Percentiles rank a stretch among this genome's conserved stretches.
phyloP scores from a whole-genome alignment of 1,284 basidiomycete species.

The Puccinia hordei region DNA sequence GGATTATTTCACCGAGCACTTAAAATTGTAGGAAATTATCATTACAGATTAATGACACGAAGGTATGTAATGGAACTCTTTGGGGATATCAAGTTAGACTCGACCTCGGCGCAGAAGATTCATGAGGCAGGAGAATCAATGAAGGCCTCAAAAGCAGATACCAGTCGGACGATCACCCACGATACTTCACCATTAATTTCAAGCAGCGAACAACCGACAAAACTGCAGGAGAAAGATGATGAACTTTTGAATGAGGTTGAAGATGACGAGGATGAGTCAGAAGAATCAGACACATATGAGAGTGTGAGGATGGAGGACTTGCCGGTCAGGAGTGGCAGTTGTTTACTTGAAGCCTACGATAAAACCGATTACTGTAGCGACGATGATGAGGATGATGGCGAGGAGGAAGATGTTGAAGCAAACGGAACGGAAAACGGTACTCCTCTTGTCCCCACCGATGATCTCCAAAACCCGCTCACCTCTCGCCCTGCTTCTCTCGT shows the following conservation, averaged over 20 bases:
- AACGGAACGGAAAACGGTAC: neutral
- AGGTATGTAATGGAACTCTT: conserved; percentile 91
- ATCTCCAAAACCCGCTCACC: neutral
- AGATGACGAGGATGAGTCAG: neutral
- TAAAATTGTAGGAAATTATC: conserved; percentile 79
- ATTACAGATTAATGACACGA: conserved; percentile 84
- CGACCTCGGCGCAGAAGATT: conserved; percentile 7
- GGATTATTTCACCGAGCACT: conserved; percentile 79
- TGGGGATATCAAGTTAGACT: conserved; percentile 46
- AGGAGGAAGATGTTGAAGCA: neutral
- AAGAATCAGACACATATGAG: neutral
- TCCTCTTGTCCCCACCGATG: neutral
- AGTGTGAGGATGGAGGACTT: conserved; percentile 28
- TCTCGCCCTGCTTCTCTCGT: neutral
- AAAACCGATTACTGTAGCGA: conserved; percentile 50
- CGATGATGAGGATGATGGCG: conserved; percentile 22
- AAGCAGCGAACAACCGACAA: neutral
- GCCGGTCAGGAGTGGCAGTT: conserved; percentile 39
- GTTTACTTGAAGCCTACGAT: conserved; percentile 50
- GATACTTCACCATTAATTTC: neutral
- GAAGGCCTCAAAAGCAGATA: conserved; percentile 26
- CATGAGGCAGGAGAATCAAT: conserved; percentile 33
- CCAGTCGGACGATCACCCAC: conserved; percentile 27
- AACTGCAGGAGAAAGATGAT: neutral
- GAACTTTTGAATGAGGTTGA: neutral